Conservation (phyloP, 2,329 filamentous ascomycete genomes). For the Venturia carpophila region DNA sequence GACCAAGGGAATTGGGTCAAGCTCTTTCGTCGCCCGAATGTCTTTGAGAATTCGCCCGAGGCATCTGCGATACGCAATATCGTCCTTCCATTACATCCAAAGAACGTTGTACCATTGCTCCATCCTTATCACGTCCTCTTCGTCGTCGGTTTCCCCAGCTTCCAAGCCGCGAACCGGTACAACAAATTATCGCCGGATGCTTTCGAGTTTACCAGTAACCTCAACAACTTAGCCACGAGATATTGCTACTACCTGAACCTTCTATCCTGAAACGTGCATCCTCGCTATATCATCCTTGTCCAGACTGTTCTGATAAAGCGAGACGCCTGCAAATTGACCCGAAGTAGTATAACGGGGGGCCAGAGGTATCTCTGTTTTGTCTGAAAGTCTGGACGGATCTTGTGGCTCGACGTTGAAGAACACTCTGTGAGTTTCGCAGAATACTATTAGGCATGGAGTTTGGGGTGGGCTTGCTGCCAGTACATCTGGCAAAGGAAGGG, state of each 20-base stretch:
- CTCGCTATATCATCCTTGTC: background rate
- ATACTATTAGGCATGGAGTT: background rate
- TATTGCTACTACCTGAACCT: background rate
- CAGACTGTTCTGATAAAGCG: background rate
- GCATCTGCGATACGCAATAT: slow-evolving; percentile 20
- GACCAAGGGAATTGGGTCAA: background rate
- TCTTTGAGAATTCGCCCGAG: slow-evolving; percentile 13
- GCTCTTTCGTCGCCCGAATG: slow-evolving; percentile 16
- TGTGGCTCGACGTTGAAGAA: background rate
- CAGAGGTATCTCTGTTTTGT: background rate
- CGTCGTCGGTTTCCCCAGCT: background rate
- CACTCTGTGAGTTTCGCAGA: background rate
- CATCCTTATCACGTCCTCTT: background rate
- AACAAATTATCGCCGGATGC: background rate
- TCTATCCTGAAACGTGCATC: background rate
- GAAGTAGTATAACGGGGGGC: background rate
- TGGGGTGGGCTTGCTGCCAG: background rate
- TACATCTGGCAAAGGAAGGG: background rate
- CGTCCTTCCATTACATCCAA: slow-evolving; percentile 20
- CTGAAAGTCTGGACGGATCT: background rate
- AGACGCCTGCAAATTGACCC: background rate
- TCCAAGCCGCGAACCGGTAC: background rate
- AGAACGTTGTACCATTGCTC: slow-evolving; percentile 20
- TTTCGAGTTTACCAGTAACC: background rate
- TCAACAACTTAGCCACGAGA: background rate